Evolutionary conservation across 2,329 filamentous ascomycete species (phyloP), one percentile per base, ranked within the genome.

Genomic region (Microdochium trichocladiopsis): DNA sequence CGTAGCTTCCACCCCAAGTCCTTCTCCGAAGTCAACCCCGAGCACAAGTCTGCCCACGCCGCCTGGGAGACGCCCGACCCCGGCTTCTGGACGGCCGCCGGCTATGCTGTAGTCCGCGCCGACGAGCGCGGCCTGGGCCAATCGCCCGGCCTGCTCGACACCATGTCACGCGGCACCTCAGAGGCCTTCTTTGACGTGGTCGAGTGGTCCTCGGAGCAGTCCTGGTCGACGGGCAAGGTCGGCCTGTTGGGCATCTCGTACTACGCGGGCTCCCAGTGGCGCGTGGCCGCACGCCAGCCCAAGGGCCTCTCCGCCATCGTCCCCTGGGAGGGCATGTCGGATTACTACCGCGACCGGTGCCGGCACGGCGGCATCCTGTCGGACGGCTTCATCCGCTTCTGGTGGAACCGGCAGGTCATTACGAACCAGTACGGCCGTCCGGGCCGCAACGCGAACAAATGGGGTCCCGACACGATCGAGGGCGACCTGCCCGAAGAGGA

Each of bases 321-420:
- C 0, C 76, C 75, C 0, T 77, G 67, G 76, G 77, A 80, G 61
- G 77, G 77, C 24, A 77, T 78, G 72, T 74, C 73, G 0, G 77
- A 80, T 54, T 77, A 75, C 56, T 80, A 79, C 60, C 65, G 76
- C 1, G 82, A 85, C 55, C 68, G 80, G 1, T 82, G 78, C 56
- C 72, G 80, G 0, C 82, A 86, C 53, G 82, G 82, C 1, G 82
- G 82, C 0, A 85, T 86, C 47, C 61, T 83, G 2, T 80, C 79
- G 0, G 77, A 83, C 57, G 63, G 61, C 0, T 84, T 84, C 58
- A 84, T 86, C 58, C 61, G 68, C 12, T 80, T 84, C 59, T 87
- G 83, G 84, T 87, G 83, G 83, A 76, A 86, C 59, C 73, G 82
- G 0, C 83, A 87, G 61, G 82, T 87, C 6, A 69, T 86, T 6